Percentiles rank a stretch among this genome's conserved stretches.
These are phyloP conservation scores for Knufia fluminis DNA, from an alignment of 2,329 filamentous ascomycete genomes.

Conservation along the genomic window DNA sequence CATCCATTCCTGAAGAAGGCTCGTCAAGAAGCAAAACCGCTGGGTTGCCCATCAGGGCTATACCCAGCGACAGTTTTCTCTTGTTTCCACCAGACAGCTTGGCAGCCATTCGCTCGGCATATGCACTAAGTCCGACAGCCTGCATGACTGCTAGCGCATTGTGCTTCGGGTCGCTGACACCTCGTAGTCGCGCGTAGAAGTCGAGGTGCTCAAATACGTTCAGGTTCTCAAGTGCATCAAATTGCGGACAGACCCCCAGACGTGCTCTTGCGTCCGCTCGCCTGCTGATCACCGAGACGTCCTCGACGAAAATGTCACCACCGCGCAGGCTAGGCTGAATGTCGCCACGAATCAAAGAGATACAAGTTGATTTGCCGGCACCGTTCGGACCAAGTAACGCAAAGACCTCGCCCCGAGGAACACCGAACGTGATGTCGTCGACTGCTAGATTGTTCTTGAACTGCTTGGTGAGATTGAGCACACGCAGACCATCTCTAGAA, in stretches of 20 bases:
- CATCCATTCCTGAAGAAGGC: constrained; percentile 80
- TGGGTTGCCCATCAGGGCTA: constrained; percentile 87
- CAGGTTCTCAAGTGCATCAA: constrained; percentile 83
- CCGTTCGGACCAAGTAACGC: constrained; percentile 84
- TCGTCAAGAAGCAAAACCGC: constrained; percentile 81
- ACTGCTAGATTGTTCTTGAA: constrained; percentile 71
- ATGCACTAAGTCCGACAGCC: constrained; percentile 67
- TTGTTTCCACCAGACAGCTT: constrained; percentile 86
- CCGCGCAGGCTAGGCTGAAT: constrained; percentile 59
- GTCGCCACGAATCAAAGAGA: constrained; percentile 83
- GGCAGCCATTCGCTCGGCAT: constrained; percentile 63
- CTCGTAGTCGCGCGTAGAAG: constrained; percentile 80
- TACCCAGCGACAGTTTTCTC: constrained; percentile 79
- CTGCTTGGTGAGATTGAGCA: constrained; percentile 68
- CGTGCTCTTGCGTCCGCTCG: constrained; percentile 64
- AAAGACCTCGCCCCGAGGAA: constrained; percentile 73
- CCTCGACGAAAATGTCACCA: constrained; percentile 75
- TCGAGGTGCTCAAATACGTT: constrained; percentile 76
- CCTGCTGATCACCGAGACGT: constrained; percentile 62
- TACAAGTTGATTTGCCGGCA: constrained; percentile 83
- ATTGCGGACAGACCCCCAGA: constrained; percentile 85
- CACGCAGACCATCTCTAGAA: constrained; percentile 61
- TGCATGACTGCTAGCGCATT: constrained; percentile 71
- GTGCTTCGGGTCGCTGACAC: constrained; percentile 63
- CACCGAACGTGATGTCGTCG: constrained; percentile 78